Percentiles rank a stretch among this genome's conserved stretches.
Evolutionary conservation across 176 grass and related monocot species (phyloP).

Genomic region (Neostapfia colusana): DNA sequence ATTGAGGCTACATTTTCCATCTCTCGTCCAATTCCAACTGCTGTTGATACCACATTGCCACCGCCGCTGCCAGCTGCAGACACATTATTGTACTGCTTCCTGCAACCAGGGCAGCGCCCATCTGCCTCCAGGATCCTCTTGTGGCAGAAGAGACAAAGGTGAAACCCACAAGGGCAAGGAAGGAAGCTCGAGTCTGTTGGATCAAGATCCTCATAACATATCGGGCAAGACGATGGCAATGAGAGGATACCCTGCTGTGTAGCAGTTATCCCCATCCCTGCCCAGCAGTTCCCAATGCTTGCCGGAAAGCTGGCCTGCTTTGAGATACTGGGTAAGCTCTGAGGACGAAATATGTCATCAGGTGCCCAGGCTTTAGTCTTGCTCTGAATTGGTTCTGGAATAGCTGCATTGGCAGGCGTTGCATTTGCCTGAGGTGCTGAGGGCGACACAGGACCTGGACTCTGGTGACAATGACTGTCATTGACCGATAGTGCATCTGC

Average conservation of each 20-base stretch:
- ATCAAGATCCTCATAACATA: slow-evolving; percentile 91
- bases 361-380: slow-evolving; percentile 73
- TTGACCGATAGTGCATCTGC: slow-evolving; percentile 62
- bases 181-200: slow-evolving; percentile 82
- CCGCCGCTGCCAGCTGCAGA: slow-evolving; percentile 13
- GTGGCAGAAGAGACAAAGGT: slow-evolving; percentile 93
- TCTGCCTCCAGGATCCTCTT: slow-evolving; percentile 85
- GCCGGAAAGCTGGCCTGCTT: slow-evolving; percentile 74
- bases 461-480: slow-evolving; percentile 44
- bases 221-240: slow-evolving; percentile 68
- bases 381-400: slow-evolving; percentile 39
- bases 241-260: slow-evolving; percentile 49
- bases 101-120: slow-evolving; percentile 88
- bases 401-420: slow-evolving; percentile 26
- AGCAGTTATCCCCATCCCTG: slow-evolving; percentile 31
- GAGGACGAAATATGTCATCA: slow-evolving; percentile 77
- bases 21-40: slow-evolving; percentile 38
- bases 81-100: slow-evolving; percentile 76
- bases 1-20: slow-evolving; percentile 36
- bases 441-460: slow-evolving; percentile 7
- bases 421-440: not conserved
- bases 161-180: slow-evolving; percentile 85
- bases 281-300: slow-evolving; percentile 45
- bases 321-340: slow-evolving; percentile 77
- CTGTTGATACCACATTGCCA: not conserved